A percentile compares a stretch with the other conserved stretches of the same genome.
phyloP scores from a whole-genome alignment of 1,284 basidiomycete genomes.

The Fomitopsis betulina region DNA sequence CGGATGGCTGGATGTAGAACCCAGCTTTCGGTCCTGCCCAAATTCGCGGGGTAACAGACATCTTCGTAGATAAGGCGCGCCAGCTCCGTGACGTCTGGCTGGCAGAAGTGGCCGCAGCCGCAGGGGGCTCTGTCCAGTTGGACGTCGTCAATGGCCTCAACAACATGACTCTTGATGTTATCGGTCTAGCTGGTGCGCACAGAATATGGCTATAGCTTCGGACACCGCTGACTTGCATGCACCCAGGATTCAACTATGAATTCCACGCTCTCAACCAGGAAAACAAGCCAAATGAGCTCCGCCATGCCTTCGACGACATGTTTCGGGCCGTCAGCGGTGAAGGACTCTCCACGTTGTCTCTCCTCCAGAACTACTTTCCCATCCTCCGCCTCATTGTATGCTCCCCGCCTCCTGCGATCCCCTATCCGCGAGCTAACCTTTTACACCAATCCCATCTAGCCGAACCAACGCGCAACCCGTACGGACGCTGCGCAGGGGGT shows the following conservation, averaged over 20 bases:
- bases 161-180: conserved; percentile 45
- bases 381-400: conserved; percentile 15
- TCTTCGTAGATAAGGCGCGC: conserved; percentile 49
- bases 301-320: conserved; percentile 31
- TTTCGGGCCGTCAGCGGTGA: conserved; percentile 2
- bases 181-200: conserved; percentile 40
- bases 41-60: conserved; percentile 47
- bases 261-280: conserved; percentile 36
- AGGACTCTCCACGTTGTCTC: not conserved
- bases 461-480: conserved; percentile 21
- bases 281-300: conserved; percentile 34
- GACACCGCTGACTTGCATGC: not conserved
- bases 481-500: conserved; percentile 20
- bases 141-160: conserved; percentile 39
- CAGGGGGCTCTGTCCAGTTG: conserved; percentile 16
- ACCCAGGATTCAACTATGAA: conserved; percentile 45
- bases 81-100: conserved; percentile 28
- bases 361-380: conserved; percentile 5
- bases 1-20: conserved; percentile 32
- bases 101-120: conserved; percentile 3
- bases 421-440: not conserved
- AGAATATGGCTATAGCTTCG: too few relatives aligned
- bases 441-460: conserved; percentile 17
- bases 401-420: not conserved
- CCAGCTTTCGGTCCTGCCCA: conserved; percentile 54